A percentile compares a stretch with the other conserved stretches of the same genome.
phyloP scores from a whole-genome alignment of 768 basidiomycete species.

The Phylloporus rhodoxanthus region DNA sequence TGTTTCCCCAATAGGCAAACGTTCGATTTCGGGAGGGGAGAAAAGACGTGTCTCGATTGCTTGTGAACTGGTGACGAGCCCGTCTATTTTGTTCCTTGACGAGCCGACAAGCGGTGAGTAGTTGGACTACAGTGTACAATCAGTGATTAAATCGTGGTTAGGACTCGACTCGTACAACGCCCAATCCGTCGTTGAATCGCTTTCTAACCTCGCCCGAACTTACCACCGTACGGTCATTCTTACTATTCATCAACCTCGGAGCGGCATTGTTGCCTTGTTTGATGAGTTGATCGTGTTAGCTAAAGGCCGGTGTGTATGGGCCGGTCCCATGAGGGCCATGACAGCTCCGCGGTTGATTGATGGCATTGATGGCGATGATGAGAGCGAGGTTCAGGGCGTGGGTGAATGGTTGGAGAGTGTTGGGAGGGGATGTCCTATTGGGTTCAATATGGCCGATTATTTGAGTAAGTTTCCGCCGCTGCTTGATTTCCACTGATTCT shows the following conservation, averaged over 20 bases:
- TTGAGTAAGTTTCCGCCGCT: slow-evolving; percentile 57
- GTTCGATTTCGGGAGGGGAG: slow-evolving; percentile 96
- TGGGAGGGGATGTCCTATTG: slow-evolving; percentile 81
- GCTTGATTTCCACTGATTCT: neutral
- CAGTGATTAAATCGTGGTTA: slow-evolving; percentile 23
- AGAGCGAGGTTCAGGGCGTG: slow-evolving; percentile 22
- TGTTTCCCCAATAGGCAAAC: slow-evolving; percentile 46
- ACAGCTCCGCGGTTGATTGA: slow-evolving; percentile 4
- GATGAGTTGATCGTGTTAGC: slow-evolving; percentile 87
- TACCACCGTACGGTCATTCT: slow-evolving; percentile 96
- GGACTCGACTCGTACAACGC: slow-evolving; percentile 95
- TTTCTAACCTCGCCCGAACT: slow-evolving; percentile 77
- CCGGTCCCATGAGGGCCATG: slow-evolving; percentile 24
- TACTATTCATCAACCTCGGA: slow-evolving; percentile 97
- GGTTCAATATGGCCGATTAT: slow-evolving; percentile 97
- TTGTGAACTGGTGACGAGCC: slow-evolving; percentile 95
- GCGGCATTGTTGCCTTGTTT: slow-evolving; percentile 94
- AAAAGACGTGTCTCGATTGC: slow-evolving; percentile 96
- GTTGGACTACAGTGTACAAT: neutral
- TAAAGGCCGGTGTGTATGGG: slow-evolving; percentile 54
- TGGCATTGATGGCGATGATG: slow-evolving; percentile 6
- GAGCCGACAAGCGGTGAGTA: slow-evolving; percentile 89
- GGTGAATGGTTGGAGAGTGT: slow-evolving; percentile 68
- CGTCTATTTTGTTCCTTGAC: slow-evolving; percentile 92
- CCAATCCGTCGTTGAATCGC: slow-evolving; percentile 85